Evolutionary conservation across 2,329 filamentous ascomycete genomes (phyloP), one percentile per base, ranked within the genome.

Genomic region (Tolypocladium nubicola): DNA sequence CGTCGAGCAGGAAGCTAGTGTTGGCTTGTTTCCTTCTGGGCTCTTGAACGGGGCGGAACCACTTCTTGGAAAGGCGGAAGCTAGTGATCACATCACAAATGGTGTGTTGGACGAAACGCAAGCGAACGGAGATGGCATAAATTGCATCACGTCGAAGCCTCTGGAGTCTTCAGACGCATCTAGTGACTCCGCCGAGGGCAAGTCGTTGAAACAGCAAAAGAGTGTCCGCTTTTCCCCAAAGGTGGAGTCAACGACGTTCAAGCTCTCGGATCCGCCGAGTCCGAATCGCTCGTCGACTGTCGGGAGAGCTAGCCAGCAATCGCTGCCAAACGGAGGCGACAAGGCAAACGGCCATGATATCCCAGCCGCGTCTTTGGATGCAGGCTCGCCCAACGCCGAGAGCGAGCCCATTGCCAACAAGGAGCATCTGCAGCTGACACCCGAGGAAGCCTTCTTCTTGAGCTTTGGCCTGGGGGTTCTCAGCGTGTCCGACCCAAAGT

Each of bases 371-470:
- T 23, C 16, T 9, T 33, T 54, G 41, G 37, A 13, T 43, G 47
- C 49, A 39, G 37, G 1, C 14, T 6, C 37, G 16, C 30, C 30
- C 19, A 19, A 19, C 26, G 21, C 16, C 5, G 50, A 56, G 9
- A 49, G 39, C 7, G 33, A 37, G 26, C 54, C 59, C n/a, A 65
- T 81, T 3, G 64, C 71, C 54, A 77, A 83, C 62, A 79, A 75
- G 73, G 94, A 99, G 66, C 91, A 97, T 67, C 84, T 97, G n/a
- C 94, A 97, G 68, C 79, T 99, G 10, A 91, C 87, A 3, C 81
- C 87, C 0, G 91, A 97, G 70, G 94, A 99, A 72, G 87, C 91
- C 0, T 95, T 97, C 72, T 99, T 96, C 70, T 80, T 99, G 11
- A 79, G 78, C 5, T 97, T 95, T 68, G 87, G 81, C 0, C 77